These are phyloP conservation scores for Trypanosoma platydactyli DNA, from an alignment of 208 protist genomes.

Conservation along the genomic window DNA sequence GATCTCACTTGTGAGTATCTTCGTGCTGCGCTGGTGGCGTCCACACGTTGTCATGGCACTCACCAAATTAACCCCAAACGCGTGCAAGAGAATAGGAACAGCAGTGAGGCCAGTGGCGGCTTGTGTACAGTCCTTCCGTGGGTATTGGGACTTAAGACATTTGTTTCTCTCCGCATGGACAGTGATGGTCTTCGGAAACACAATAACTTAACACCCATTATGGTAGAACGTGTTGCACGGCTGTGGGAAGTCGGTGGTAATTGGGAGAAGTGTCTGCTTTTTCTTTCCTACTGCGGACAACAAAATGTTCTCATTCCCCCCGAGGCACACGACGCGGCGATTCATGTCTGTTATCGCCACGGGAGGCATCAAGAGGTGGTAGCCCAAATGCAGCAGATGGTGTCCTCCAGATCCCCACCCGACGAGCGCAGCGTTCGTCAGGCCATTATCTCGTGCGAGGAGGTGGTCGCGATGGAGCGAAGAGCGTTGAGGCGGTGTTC, in stretches of 20 bases:
- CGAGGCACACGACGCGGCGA: slow-evolving; percentile 66
- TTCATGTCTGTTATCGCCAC: slow-evolving; percentile 53
- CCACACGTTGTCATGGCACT: background rate
- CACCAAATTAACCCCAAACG: background rate
- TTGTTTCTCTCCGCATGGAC: slow-evolving; percentile 41
- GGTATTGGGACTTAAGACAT: slow-evolving; percentile 42
- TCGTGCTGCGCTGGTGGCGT: slow-evolving; percentile 46
- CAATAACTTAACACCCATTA: slow-evolving; percentile 54
- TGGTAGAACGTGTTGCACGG: slow-evolving; percentile 50
- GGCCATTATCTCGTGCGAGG: slow-evolving; percentile 46
- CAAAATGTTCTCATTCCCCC: slow-evolving; percentile 55
- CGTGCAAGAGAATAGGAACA: background rate
- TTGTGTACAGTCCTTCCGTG: slow-evolving; percentile 24
- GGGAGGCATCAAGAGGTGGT: slow-evolving; percentile 45
- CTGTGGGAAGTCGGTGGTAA: slow-evolving; percentile 51
- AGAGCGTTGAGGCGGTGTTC: background rate
- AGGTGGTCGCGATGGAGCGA: slow-evolving; percentile 44
- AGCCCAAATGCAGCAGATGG: slow-evolving; percentile 41
- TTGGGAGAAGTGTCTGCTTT: slow-evolving; percentile 46
- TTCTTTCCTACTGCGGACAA: slow-evolving; percentile 41
- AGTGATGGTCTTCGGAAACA: slow-evolving; percentile 31
- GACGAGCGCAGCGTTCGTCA: slow-evolving; percentile 70
- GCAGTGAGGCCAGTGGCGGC: background rate
- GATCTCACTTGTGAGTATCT: slow-evolving; percentile 69
- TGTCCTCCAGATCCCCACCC: slow-evolving; percentile 50